Conservation (phyloP, 805 yeast species). For the Metschnikowia koreensis region DNA sequence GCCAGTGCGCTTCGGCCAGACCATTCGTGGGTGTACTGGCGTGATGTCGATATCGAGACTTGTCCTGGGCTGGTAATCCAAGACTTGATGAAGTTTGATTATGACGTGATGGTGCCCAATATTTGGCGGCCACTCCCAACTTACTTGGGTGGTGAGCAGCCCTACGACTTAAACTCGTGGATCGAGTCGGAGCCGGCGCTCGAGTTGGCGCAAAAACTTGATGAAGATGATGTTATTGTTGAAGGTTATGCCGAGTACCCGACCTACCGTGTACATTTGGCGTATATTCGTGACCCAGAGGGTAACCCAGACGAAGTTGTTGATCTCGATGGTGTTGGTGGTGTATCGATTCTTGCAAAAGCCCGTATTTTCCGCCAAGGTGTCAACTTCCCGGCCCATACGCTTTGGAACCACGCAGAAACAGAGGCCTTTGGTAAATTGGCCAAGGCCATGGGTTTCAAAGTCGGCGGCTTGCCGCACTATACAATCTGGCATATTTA, state of each 20-base stretch:
- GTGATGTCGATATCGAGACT: slow-evolving; percentile 84
- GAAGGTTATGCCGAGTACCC: slow-evolving; percentile 88
- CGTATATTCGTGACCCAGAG: slow-evolving; percentile 59
- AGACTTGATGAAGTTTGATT: slow-evolving; percentile 64
- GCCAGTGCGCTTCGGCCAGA: slow-evolving; percentile 73
- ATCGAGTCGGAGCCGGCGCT: slow-evolving; percentile 79
- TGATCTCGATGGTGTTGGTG: slow-evolving; percentile 82
- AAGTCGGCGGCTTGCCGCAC: slow-evolving; percentile 86
- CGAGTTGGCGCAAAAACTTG: slow-evolving; percentile 59
- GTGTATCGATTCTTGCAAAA: slow-evolving; percentile 75
- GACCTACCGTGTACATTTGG: slow-evolving; percentile 81
- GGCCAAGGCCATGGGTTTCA: slow-evolving; percentile 74
- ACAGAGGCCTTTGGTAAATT: slow-evolving; percentile 86
- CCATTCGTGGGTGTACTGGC: slow-evolving; percentile 90
- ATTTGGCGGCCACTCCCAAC: slow-evolving; percentile 98
- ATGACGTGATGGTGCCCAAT: slow-evolving; percentile 78
- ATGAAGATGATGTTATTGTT: slow-evolving; percentile 82
- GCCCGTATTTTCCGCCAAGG: slow-evolving; percentile 76
- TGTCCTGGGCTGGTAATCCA: slow-evolving; percentile 76
- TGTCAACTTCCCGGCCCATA: slow-evolving; percentile 80
- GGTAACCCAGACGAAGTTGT: slow-evolving; percentile 66
- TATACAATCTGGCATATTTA: slow-evolving; percentile 89
- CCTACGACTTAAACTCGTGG: slow-evolving; percentile 97
- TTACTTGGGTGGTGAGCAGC: slow-evolving; percentile 86
- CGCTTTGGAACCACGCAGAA: slow-evolving; percentile 82